Conservation (phyloP, 2,329 filamentous ascomycete genomes). For the Aspergillus sojae region DNA sequence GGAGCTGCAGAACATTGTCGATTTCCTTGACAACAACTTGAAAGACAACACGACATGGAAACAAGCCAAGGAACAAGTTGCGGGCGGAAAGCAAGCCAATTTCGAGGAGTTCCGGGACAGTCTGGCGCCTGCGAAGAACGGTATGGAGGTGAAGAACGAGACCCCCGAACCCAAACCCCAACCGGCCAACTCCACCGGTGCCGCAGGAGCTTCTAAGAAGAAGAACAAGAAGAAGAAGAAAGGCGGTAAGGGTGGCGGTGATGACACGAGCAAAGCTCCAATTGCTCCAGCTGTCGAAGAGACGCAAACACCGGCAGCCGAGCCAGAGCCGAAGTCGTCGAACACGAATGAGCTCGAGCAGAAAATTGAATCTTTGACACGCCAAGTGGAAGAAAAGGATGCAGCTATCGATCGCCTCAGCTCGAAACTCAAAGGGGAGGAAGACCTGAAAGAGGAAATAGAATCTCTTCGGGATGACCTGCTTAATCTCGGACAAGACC, state of each 20-base stretch:
- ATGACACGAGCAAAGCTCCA: conserved; percentile 35
- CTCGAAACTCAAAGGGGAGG: conserved; percentile 72
- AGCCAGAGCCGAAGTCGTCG: conserved; percentile 30
- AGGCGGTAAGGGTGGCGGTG: conserved; percentile 56
- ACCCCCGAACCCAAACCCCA: conserved; percentile 24
- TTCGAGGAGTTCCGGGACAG: conserved; percentile 40
- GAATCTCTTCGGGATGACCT: conserved; percentile 81
- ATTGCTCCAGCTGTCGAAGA: conserved; percentile 19
- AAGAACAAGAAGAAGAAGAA: conserved; percentile 93
- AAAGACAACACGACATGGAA: conserved; percentile 40
- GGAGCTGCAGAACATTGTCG: conserved; percentile 37
- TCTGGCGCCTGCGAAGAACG: conserved; percentile 28
- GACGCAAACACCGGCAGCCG: conserved; percentile 31
- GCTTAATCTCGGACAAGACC: conserved; percentile 75
- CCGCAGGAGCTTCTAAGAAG: conserved; percentile 55
- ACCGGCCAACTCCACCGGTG: conserved; percentile 20
- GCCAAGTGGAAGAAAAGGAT: conserved; percentile 60
- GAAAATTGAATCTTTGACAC: conserved; percentile 38
- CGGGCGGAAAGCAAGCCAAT: conserved; percentile 35
- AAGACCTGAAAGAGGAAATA: conserved; percentile 81
- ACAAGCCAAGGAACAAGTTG: conserved; percentile 35
- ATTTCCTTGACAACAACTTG: conserved; percentile 45
- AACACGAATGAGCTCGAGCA: conserved; percentile 36
- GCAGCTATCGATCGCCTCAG: conserved; percentile 71
- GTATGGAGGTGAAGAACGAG: conserved; percentile 25